These are phyloP conservation scores for Excoecaria cochinchinensis DNA, from an alignment of 345 rosid genomes.

Conservation along the genomic window DNA sequence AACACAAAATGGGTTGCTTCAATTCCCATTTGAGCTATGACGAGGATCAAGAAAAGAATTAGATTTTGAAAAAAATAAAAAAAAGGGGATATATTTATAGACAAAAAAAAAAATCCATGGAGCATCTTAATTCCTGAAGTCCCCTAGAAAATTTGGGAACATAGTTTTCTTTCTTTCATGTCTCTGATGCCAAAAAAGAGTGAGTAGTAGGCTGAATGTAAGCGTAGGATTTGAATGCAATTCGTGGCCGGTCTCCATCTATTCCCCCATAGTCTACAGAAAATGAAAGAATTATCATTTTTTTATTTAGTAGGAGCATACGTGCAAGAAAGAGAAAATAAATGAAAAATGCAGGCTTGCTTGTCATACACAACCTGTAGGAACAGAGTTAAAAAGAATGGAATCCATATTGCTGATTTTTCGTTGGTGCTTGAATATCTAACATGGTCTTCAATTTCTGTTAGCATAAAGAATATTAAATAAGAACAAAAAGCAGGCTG, in stretches of 20 bases:
- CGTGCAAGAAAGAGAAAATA: background rate
- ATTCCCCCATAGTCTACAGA: background rate
- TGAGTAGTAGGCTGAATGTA: background rate
- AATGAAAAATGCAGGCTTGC: background rate
- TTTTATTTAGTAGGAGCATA: background rate
- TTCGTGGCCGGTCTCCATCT: background rate
- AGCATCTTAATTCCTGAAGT: background rate
- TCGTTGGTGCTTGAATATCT: conserved; percentile 33
- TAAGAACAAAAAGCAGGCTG: background rate
- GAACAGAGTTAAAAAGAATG: background rate
- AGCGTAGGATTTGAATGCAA: background rate
- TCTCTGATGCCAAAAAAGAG: background rate
- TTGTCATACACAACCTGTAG: background rate
- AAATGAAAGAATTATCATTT: background rate
- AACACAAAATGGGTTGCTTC: no score
- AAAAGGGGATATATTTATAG: background rate
- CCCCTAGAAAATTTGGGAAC: background rate
- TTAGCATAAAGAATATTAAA: background rate
- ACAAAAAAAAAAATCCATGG: background rate
- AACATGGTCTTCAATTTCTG: conserved; percentile 73
- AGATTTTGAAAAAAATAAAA: background rate
- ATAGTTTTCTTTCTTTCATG: no score
- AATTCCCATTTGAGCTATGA: background rate
- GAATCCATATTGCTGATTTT: background rate
- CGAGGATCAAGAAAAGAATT: background rate